phyloP scores from a whole-genome alignment of 2,329 filamentous ascomycete genomes.

The Boeremia exigua region DNA sequence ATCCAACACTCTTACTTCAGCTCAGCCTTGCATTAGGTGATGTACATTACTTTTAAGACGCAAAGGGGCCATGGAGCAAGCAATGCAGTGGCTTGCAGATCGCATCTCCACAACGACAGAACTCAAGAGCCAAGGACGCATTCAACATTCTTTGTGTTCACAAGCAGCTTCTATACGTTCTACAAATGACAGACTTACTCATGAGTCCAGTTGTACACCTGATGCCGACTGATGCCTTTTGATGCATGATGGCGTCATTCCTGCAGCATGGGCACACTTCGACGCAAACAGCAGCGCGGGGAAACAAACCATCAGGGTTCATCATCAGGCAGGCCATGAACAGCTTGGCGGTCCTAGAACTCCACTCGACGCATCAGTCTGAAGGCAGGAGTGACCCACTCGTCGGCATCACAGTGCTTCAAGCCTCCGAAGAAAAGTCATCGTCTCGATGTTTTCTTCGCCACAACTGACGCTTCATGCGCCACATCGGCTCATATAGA shows the following conservation, averaged over 20 bases:
- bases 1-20: background rate
- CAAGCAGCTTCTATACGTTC: background rate
- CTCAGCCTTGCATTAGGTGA: background rate
- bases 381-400: background rate
- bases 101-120: background rate
- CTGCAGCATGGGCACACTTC: background rate
- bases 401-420: background rate
- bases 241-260: constrained; percentile 15
- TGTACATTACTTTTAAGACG: background rate
- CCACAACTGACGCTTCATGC: constrained; percentile 23
- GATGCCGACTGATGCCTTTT: background rate
- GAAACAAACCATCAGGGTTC: constrained; percentile 5
- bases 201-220: background rate
- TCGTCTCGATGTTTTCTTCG: background rate
- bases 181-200: background rate
- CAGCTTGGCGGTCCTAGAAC: background rate
- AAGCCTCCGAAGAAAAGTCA: background rate
- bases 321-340: background rate
- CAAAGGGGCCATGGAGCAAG: background rate
- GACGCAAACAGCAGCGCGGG: constrained; percentile 2
- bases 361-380: background rate
- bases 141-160: background rate
- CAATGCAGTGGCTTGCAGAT: no score
- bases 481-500: constrained; percentile 32
- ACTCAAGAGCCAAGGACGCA: background rate